Conservation (phyloP, 2,329 filamentous ascomycete species). For the Phoma herbarum region DNA sequence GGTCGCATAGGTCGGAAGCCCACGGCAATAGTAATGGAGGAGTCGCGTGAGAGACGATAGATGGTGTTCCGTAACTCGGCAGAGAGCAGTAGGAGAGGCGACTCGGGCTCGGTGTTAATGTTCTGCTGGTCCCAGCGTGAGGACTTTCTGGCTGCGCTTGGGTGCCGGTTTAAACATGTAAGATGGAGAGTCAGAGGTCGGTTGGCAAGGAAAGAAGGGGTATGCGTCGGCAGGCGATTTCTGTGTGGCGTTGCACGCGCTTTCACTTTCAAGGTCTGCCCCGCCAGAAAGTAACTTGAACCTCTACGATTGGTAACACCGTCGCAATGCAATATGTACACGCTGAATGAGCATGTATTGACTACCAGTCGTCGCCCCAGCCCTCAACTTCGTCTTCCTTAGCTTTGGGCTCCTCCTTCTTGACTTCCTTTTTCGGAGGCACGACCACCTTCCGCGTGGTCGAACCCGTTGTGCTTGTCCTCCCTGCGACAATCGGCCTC, state of each 20-base stretch:
- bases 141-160: no score
- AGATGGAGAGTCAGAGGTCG: no score
- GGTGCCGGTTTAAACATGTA: no score
- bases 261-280: not conserved
- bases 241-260: not conserved
- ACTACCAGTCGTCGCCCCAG: conserved; percentile 52
- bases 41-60: not conserved
- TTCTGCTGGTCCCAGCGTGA: no score
- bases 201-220: not conserved
- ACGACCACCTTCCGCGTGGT: conserved; percentile 42
- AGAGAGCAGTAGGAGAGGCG: not conserved
- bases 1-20: no score
- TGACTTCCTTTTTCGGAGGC: conserved; percentile 15
- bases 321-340: conserved; percentile 27
- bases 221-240: not conserved
- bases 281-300: not conserved
- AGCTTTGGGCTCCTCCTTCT: conserved; percentile 35
- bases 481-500: conserved; percentile 40
- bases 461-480: conserved; percentile 43
- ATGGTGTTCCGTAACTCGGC: not conserved
- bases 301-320: conserved; percentile 23
- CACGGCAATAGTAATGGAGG: no score
- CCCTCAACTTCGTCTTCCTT: conserved; percentile 54
- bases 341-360: not conserved
- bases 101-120: no score